phyloP scores from a whole-genome alignment of 2,329 filamentous ascomycete genomes.

The Colletotrichum karsti region DNA sequence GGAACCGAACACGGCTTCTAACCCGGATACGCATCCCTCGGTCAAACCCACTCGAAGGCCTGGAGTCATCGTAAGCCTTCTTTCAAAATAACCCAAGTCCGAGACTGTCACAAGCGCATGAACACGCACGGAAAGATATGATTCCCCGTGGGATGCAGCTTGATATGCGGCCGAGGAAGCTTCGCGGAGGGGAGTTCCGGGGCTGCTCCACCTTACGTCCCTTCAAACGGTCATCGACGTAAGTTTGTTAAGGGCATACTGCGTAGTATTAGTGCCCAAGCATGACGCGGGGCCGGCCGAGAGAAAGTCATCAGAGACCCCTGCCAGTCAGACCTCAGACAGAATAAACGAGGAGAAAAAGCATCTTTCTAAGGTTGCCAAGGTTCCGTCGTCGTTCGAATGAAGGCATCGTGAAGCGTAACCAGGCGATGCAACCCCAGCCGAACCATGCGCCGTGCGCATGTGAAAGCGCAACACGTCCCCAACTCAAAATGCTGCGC shows the following conservation, averaged over 20 bases:
- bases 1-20: too few relatives aligned
- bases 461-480: constrained; percentile 23
- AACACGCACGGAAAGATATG: neutral
- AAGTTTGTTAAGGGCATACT: neutral
- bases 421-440: neutral
- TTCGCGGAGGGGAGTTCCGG: neutral
- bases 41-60: too few relatives aligned
- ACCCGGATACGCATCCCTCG: too few relatives aligned
- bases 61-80: too few relatives aligned
- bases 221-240: neutral
- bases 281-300: neutral
- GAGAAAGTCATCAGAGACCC: neutral
- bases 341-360: neutral
- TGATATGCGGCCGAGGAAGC: neutral
- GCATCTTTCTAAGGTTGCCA: neutral
- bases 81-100: neutral
- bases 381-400: neutral
- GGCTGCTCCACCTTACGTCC: neutral
- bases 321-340: neutral
- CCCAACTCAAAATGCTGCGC: constrained; percentile 17
- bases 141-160: neutral
- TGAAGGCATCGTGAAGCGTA: constrained; percentile 4
- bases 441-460: constrained; percentile 15
- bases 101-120: neutral
- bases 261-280: neutral